These are phyloP conservation scores for Dacryopinax spathularia DNA, from an alignment of 768 basidiomycete genomes.

Conservation along the genomic window DNA sequence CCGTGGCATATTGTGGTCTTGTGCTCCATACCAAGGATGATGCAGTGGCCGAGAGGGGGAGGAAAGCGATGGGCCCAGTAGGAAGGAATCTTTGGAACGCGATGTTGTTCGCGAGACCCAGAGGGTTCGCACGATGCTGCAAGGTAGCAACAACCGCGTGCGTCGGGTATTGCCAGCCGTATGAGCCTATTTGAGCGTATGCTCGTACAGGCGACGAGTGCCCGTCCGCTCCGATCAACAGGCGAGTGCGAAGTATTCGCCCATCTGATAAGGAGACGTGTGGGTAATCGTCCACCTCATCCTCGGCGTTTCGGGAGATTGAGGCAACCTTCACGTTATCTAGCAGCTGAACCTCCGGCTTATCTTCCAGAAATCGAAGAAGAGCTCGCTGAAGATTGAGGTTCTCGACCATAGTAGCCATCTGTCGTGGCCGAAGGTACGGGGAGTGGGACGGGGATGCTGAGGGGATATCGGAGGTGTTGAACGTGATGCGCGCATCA, in stretches of 20 bases:
- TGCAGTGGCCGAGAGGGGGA: slow-evolving; percentile 58
- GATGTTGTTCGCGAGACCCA: slow-evolving; percentile 41
- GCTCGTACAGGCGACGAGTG: slow-evolving; percentile 84
- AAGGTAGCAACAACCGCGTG: slow-evolving; percentile 86
- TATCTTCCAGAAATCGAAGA: slow-evolving; percentile 42
- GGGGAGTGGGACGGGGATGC: slow-evolving; percentile 20
- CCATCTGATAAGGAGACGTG: slow-evolving; percentile 59
- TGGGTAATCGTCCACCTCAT: slow-evolving; percentile 58
- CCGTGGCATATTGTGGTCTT: slow-evolving; percentile 55
- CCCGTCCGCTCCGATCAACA: slow-evolving; percentile 91
- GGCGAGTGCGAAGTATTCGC: slow-evolving; percentile 47
- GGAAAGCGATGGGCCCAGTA: slow-evolving; percentile 88
- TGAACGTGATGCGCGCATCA: slow-evolving; percentile 61
- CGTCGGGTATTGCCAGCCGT: slow-evolving; percentile 82
- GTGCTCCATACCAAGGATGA: slow-evolving; percentile 96
- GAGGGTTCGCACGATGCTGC: slow-evolving; percentile 36
- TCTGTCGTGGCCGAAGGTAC: slow-evolving; percentile 23
- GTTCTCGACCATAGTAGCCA: slow-evolving; percentile 85
- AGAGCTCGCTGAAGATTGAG: slow-evolving; percentile 81
- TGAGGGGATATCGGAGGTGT: slow-evolving; percentile 26
- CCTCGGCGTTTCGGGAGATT: slow-evolving; percentile 40
- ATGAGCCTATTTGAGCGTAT: slow-evolving; percentile 72
- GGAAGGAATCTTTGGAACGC: slow-evolving; percentile 92
- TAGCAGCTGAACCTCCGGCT: slow-evolving; percentile 44
- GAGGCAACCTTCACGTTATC: slow-evolving; percentile 62